Percentiles rank a stretch among this genome's conserved stretches.
phyloP scores from a whole-genome alignment of 208 protist genomes.

The Perkinsela sp. region DNA sequence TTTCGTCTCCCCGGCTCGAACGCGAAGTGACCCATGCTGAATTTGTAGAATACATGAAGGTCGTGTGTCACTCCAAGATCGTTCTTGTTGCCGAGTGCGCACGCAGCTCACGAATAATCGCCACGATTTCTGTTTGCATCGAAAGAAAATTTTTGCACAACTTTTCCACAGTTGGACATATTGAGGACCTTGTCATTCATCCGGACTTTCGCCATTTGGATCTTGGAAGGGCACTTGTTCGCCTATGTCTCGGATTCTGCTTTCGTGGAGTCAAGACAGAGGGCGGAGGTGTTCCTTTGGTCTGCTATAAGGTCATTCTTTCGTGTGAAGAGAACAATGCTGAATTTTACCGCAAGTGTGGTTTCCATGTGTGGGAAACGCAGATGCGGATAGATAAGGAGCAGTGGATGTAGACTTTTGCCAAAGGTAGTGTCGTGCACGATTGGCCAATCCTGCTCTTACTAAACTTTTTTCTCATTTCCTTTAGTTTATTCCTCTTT shows the following conservation, averaged over 20 bases:
- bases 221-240: not conserved
- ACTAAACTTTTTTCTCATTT: too few species aligned
- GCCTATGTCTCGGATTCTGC: not conserved
- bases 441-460: too few species aligned
- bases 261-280: not conserved
- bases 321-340: not conserved
- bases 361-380: not conserved
- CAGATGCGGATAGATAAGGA: not conserved
- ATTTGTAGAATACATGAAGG: not conserved
- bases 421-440: too few species aligned
- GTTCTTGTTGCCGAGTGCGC: not conserved
- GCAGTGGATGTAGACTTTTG: too few species aligned
- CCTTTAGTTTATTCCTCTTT: too few species aligned
- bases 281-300: not conserved
- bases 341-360: not conserved
- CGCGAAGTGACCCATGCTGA: not conserved
- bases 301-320: not conserved
- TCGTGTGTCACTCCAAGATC: not conserved
- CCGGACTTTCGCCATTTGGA: not conserved
- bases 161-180: not conserved
- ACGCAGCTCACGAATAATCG: not conserved
- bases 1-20: not conserved
- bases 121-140: not conserved
- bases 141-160: not conserved
- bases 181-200: not conserved